Base-by-base conservation (phyloP, 2,329 filamentous ascomycete species). In the Beauveria sp. region DNA sequence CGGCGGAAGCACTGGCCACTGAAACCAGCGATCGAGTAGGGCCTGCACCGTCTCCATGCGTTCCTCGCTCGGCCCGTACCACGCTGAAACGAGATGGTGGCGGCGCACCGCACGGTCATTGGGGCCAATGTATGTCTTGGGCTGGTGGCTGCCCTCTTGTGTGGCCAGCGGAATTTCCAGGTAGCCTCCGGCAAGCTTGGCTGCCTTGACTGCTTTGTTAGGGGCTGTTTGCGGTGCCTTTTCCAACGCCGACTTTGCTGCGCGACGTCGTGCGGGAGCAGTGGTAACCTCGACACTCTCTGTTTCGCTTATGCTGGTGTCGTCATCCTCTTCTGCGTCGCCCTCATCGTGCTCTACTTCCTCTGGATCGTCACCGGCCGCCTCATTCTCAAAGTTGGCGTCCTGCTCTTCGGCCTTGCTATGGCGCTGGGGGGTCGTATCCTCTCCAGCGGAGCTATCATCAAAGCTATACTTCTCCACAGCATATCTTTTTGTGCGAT, bases 1-100 rank as follows among this genome's bases (percentile, higher is more conserved):
- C 2, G 73, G 71, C 24, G 78, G 78, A 51, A 80, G 66, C 9
- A 78, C 72, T 3, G 73, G 72, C 67, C 72, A 76, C 50, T 70
- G 66, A 28, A 70, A 68, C 77, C 77, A 80, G n/a, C 74, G 75
- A 52, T 73, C 71, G 34, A 78, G 67, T 66, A 79, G 68, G 30
- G 69, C 70, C 67, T 74, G 72, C 28, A 73, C 70, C 51, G 72
- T 69, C 43, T 67, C 70, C 61, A 79, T 67, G 8, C 70, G 67
- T 8, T 71, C 66, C 30, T 68, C 67, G 26, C 73, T 71, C 0
- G 77, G 74, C 1, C 78, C 78, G 64, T 78, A 81, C 72, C 78
- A 75, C 38, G 73, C 69, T 28, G 74, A 71, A 10, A 78, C 63
- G 7, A 75, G 69, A 2, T 70, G 66, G 7, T 71, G 69, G 20